Evolutionary conservation across 805 yeast species (phyloP).

Genomic region (Kockiozyma suomiensis): DNA sequence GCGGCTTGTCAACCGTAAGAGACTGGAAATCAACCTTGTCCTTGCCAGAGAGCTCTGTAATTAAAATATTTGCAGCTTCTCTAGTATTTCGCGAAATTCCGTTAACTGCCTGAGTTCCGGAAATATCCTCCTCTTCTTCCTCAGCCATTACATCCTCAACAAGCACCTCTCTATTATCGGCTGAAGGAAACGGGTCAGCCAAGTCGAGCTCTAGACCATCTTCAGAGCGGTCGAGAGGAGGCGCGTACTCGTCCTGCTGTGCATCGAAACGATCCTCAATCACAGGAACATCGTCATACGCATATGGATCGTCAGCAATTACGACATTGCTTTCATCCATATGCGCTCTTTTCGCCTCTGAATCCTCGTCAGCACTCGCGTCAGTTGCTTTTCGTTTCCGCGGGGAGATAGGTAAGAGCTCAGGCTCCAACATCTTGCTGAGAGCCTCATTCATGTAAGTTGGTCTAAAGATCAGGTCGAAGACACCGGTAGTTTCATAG

Average conservation of each 20-base stretch:
- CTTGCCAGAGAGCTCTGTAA: conserved; percentile 41
- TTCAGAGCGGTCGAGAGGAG: background rate
- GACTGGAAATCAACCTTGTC: conserved; percentile 40
- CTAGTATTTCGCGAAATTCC: conserved; percentile 47
- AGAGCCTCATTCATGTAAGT: conserved; percentile 17
- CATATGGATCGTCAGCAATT: conserved; percentile 8
- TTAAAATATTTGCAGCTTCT: conserved; percentile 55
- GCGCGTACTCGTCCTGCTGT: conserved; percentile 8
- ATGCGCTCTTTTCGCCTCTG: conserved; percentile 19
- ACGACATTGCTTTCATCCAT: conserved; percentile 7
- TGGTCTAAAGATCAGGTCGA: conserved; percentile 23
- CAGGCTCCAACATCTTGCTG: conserved; percentile 12
- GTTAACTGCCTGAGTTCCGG: conserved; percentile 28
- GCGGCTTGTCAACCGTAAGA: conserved; percentile 41
- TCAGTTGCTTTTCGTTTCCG: conserved; percentile 20
- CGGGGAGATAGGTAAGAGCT: background rate
- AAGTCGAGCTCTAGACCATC: conserved; percentile 17
- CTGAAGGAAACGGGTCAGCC: conserved; percentile 14
- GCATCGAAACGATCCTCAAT: conserved; percentile 9
- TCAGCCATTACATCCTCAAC: conserved; percentile 1
- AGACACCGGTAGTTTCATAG: conserved; percentile 11
- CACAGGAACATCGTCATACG: conserved; percentile 9
- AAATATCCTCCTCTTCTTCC: conserved; percentile 13
- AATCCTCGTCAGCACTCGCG: conserved; percentile 23
- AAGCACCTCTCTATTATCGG: background rate